A percentile compares a stretch with the other conserved stretches of the same genome.
Conservation (phyloP, 108 stramenopile species). For the Licmophora abbreviata region DNA sequence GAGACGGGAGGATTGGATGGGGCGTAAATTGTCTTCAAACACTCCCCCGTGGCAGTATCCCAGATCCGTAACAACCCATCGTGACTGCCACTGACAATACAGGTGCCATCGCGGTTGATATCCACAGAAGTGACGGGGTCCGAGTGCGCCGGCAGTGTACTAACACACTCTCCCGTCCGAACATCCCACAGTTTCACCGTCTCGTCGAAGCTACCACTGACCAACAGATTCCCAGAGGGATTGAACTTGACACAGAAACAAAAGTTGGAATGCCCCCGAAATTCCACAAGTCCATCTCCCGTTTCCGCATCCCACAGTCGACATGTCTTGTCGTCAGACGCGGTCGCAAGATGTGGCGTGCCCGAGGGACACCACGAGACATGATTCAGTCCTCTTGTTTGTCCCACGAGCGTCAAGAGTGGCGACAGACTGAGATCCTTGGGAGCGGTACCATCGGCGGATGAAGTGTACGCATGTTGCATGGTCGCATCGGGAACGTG, state of each 20-base stretch:
- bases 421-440: too few species aligned
- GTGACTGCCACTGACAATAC: conserved; percentile 70
- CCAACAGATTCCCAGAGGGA: conserved; percentile 68
- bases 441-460: not conserved
- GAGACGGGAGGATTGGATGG: conserved; percentile 84
- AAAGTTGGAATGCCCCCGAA: conserved; percentile 86
- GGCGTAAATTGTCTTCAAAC: conserved; percentile 91
- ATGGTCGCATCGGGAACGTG: conserved; percentile 20
- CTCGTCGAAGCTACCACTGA: conserved; percentile 85
- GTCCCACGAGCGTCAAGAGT: conserved; percentile 42
- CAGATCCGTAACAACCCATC: conserved; percentile 93
- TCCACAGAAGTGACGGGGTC: conserved; percentile 92
- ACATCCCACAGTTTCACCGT: conserved; percentile 96
- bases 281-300: conserved; percentile 76
- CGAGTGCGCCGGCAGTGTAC: conserved; percentile 88
- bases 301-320: conserved; percentile 82
- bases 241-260: conserved; percentile 87
- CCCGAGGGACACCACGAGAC: conserved; percentile 53
- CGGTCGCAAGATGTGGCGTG: conserved; percentile 76
- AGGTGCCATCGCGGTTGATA: conserved; percentile 86
- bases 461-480: not conserved
- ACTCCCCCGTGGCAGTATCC: conserved; percentile 93
- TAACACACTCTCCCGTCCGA: conserved; percentile 82
- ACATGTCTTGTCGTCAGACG: conserved; percentile 86
- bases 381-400: conserved; percentile 80